Conservation (phyloP, 176 grass and related monocot species). For the Triticum monococcum region DNA sequence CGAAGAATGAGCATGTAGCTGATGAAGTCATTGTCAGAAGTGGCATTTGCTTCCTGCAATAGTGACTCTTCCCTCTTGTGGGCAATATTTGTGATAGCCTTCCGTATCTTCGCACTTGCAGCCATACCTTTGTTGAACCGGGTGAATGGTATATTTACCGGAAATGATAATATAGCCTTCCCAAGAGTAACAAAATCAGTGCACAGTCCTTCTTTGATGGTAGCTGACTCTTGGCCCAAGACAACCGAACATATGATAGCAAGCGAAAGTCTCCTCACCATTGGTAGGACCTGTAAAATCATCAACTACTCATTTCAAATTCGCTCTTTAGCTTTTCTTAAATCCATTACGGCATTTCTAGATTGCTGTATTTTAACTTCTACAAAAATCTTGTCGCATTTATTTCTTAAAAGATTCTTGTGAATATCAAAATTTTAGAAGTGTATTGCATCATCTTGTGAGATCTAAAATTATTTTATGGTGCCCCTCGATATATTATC, state of each 20-base stretch:
- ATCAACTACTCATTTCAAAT: neutral
- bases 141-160: constrained; percentile 44
- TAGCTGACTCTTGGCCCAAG: constrained; percentile 5
- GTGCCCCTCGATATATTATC: neutral
- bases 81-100: neutral
- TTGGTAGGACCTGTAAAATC: constrained; percentile 6
- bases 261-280: constrained; percentile 35
- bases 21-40: constrained; percentile 34
- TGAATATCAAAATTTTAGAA: neutral
- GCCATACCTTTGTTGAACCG: constrained; percentile 35
- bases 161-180: constrained; percentile 28
- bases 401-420: neutral
- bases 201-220: neutral
- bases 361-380: neutral
- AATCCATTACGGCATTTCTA: neutral
- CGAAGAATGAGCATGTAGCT: constrained; percentile 30
- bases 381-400: neutral
- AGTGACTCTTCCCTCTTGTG: neutral
- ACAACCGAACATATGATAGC: constrained; percentile 35
- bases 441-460: neutral
- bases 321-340: neutral
- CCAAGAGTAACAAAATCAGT: constrained; percentile 19
- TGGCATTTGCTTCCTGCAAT: neutral
- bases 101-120: constrained; percentile 21
- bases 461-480: neutral